Evolutionary conservation across 257 asterid genomes (phyloP).

Genomic region (Voacanga thouarsii): DNA sequence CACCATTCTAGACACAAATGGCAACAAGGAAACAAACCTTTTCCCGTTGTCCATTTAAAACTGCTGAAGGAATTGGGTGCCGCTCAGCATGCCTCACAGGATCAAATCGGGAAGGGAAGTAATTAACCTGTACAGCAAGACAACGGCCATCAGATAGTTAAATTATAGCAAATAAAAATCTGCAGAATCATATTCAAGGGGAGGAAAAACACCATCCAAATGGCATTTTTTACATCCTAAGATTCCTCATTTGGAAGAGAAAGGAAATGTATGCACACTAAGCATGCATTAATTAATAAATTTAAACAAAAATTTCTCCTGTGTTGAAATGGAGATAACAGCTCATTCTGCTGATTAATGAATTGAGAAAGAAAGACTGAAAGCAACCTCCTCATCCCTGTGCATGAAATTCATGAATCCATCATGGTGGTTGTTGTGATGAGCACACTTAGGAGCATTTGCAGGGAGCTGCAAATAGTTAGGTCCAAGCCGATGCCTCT

Average conservation of each 20-base stretch:
- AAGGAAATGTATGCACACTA: background rate
- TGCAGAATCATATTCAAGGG: background rate
- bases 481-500: constrained; percentile 40
- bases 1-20: background rate
- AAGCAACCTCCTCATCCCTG: constrained; percentile 35
- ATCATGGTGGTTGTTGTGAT: constrained; percentile 37
- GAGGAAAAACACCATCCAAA: background rate
- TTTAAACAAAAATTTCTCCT: background rate
- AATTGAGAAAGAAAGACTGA: constrained; percentile 11
- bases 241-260: background rate
- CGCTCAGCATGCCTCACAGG: constrained; percentile 35
- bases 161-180: background rate
- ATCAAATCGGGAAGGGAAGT: constrained; percentile 42
- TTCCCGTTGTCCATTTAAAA: constrained; percentile 31
- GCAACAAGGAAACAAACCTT: constrained; percentile 19
- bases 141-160: background rate
- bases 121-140: constrained; percentile 25
- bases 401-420: constrained; percentile 45
- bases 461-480: constrained; percentile 39
- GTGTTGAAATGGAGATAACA: background rate
- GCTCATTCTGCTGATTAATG: background rate
- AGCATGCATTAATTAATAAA: background rate
- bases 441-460: constrained; percentile 37
- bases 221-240: background rate
- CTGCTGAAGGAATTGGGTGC: constrained; percentile 28